Base-by-base conservation (phyloP, 2,329 filamentous ascomycete species). In the Monosporascus sp. region DNA sequence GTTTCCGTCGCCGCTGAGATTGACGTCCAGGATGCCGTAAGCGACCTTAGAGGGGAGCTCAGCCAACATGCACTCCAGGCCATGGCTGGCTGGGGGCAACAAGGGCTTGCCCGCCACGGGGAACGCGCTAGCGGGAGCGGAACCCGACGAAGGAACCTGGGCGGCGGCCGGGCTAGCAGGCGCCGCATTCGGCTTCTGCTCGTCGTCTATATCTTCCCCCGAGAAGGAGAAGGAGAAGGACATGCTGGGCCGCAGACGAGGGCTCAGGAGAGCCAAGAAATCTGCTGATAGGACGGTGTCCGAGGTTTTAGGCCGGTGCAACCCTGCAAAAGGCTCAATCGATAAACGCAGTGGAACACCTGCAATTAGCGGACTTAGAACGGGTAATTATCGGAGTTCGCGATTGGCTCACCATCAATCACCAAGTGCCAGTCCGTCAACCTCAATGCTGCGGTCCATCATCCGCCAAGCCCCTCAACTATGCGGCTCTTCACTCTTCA, bases 41-140 rank as follows among this genome's bases (percentile, higher is more conserved):
- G 87, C 84, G 51, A 94, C 79, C 68, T 89, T 89, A 52, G 86
- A 88, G 1, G 89, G 89, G 46, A 93, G 75, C 52, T 70, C 70
- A 3, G 74, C 68, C n/a, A 87, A 69, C 66, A 87, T 75, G 3
- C 71, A 63, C 18, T 69, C 62, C 35, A 85, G 62, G 51, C 72
- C 68, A 66, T 86, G 83, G 48, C 66, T 67, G n/a, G 70, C 71
- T 8, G 83, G 75, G 9, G 77, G 75, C 4, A 87, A 75, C 50
- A 83, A 75, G 52, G 82, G 77, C 58, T 84, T 83, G 54, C 83
- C 83, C 47, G 78, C 71, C 24, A 86, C 78, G 5, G 83, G 83
- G 60, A 87, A 87, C 17, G 83, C 83, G 57, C 75, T 72, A 50
- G 70, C 66, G 27, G 65, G 45, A 20, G 63, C 65, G 57, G 61